phyloP scores from a whole-genome alignment of 805 yeast species.

The Metschnikowia amazonensis region DNA sequence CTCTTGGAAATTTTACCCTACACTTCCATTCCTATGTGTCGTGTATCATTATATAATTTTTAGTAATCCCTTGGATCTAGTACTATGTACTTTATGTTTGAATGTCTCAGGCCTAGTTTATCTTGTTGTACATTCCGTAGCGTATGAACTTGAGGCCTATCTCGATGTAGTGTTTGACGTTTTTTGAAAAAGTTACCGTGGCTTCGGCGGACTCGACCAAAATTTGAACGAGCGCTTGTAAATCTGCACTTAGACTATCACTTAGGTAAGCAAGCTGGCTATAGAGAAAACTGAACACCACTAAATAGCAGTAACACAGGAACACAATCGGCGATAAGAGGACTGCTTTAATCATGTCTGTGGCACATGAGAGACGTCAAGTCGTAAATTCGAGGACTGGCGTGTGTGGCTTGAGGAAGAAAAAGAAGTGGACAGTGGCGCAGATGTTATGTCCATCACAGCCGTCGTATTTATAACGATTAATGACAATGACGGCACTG shows the following conservation, averaged over 20 bases:
- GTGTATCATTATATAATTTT: too few relatives aligned
- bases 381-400: not conserved
- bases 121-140: conserved; percentile 24
- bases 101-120: too few relatives aligned
- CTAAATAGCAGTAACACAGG: conserved; percentile 8
- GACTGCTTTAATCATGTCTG: conserved; percentile 1
- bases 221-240: conserved; percentile 13
- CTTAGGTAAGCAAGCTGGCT: conserved; percentile 5
- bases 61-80: too few relatives aligned
- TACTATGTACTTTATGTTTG: too few relatives aligned
- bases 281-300: conserved; percentile 6
- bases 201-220: conserved; percentile 17
- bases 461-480: not conserved
- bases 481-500: conserved; percentile 2
- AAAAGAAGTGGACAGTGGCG: not conserved
- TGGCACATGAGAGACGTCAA: not conserved
- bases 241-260: conserved; percentile 14
- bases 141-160: conserved; percentile 19
- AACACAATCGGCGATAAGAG: conserved; percentile 2
- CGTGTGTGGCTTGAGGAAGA: not conserved
- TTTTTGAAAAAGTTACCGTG: conserved; percentile 17
- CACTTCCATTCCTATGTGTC: too few relatives aligned
- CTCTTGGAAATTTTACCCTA: too few relatives aligned
- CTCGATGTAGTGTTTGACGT: conserved; percentile 18
- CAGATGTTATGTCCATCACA: not conserved